These are phyloP conservation scores for Diplodia corticola DNA, from an alignment of 2,329 filamentous ascomycete genomes.

Conservation along the genomic window DNA sequence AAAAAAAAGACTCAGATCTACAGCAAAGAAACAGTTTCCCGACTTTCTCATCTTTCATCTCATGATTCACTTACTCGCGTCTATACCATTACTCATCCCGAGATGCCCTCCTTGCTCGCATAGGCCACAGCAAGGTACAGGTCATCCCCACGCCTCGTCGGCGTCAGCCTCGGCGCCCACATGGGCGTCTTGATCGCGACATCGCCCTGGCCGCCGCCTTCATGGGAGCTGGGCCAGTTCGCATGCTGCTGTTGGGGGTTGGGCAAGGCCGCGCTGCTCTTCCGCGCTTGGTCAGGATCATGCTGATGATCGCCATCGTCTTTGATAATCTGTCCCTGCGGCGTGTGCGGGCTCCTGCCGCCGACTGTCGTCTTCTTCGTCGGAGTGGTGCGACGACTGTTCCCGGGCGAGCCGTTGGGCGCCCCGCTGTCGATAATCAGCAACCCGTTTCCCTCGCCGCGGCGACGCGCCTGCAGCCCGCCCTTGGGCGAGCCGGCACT, in stretches of 20 bases:
- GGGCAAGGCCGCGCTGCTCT: conserved; percentile 11
- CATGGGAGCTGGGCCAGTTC: neutral
- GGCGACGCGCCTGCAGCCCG: conserved; percentile 35
- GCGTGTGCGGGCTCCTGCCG: conserved; percentile 28
- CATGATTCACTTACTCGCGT: neutral
- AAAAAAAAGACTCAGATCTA: neutral
- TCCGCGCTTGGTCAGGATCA: neutral
- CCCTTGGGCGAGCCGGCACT: neutral
- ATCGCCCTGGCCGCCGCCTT: neutral
- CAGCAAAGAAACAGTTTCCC: neutral
- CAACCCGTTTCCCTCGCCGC: conserved; percentile 37
- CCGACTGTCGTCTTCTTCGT: neutral
- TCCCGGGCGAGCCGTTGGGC: conserved; percentile 18
- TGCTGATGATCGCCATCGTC: neutral
- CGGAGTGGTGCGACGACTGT: conserved; percentile 25
- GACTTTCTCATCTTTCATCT: neutral
- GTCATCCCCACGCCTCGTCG: conserved; percentile 66
- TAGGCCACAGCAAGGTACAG: conserved; percentile 53
- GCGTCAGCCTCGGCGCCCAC: conserved; percentile 63
- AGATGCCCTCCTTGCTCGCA: conserved; percentile 9
- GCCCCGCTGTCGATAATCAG: conserved; percentile 35
- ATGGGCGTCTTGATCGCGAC: conserved; percentile 47
- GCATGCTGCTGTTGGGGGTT: neutral
- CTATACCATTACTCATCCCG: neutral
- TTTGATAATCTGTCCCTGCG: conserved; percentile 26